These are phyloP conservation scores for Aspergillus diversus DNA, from an alignment of 495 filamentous ascomycete genomes.

Conservation along the genomic window DNA sequence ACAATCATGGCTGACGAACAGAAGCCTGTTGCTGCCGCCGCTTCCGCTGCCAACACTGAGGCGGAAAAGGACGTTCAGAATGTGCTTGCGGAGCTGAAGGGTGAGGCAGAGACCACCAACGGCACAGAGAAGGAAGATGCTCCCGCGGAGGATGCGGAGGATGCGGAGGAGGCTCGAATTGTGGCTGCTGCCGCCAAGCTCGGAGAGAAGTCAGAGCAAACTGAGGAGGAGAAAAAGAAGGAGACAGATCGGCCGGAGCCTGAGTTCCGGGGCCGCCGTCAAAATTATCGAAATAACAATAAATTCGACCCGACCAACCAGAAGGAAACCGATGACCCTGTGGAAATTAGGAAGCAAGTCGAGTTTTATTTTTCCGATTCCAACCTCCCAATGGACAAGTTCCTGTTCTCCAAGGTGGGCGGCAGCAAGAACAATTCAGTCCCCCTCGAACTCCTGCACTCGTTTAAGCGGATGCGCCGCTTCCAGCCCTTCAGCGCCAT, in stretches of 20 bases:
- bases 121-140: conserved; percentile 32
- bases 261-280: conserved; percentile 25
- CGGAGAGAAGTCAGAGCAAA: conserved; percentile 46
- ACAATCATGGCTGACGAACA: conserved; percentile 46
- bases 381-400: conserved; percentile 87
- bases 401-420: conserved; percentile 74
- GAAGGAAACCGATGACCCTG: conserved; percentile 70
- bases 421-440: conserved; percentile 81
- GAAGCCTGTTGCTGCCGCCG: conserved; percentile 31
- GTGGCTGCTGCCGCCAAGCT: conserved; percentile 50
- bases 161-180: conserved; percentile 49
- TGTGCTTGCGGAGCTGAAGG: conserved; percentile 52
- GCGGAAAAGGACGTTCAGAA: conserved; percentile 53
- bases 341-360: conserved; percentile 82
- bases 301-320: conserved; percentile 69
- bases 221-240: conserved; percentile 39
- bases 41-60: conserved; percentile 42
- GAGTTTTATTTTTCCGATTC: conserved; percentile 98
- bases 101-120: conserved; percentile 31
- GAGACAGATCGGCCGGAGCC: conserved; percentile 23
- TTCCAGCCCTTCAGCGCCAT: conserved; percentile 85
- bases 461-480: conserved; percentile 90
- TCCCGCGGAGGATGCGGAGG: conserved; percentile 37
- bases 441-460: conserved; percentile 71
- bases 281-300: conserved; percentile 44